Base-by-base conservation (phyloP, 2,329 filamentous ascomycete species). In the Beauveria sp. region DNA sequence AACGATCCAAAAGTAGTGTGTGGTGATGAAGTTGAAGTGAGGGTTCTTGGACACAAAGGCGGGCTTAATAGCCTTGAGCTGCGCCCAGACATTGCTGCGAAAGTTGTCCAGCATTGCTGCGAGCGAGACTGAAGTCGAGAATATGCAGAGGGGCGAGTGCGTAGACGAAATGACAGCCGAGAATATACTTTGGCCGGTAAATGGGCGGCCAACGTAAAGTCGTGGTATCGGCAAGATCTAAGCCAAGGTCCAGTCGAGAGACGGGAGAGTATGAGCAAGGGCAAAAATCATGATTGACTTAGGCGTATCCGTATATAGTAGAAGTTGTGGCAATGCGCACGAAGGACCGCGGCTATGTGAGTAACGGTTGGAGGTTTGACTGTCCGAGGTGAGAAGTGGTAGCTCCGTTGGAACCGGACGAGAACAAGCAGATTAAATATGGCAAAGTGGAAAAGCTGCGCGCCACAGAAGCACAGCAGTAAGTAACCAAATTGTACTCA, bases 1-100 rank as follows among this genome's bases (percentile, higher is more conserved):
- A 61, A 97, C 81, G 64, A 99, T 88, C 77, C 91, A 96, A 61
- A 88, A 80, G 71, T 97, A 96, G 70, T 96, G 91, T 18, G 85
- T 79, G 1, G 87, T 86, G 63, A 94, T 92, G 72, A 93, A 96
- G 76, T 90, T 92, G 74, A 92, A 88, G 66, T 86, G 84, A 18
- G 85, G 87, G 67, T 82, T 80, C 68, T 80, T 84, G 58, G 81
- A 80, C 30, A 85, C 67, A 64, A 87, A 84, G 18, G 81, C 77
- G 3, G 83, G 84, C 68, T 81, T 83, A 64, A 83, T 68, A 62
- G 76, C 72, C 71, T 75, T 76, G 63, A 84, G 61, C 67, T 80
- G 76, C 43, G 69, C 71, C 75, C 75, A 74, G 47, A 76, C 34
- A 53, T 64, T 71, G 64, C 70, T 69, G 63, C 70, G 70, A 62